Conservation (phyloP, 2,329 filamentous ascomycete genomes). For the Torrubiellomyces zombiae region DNA sequence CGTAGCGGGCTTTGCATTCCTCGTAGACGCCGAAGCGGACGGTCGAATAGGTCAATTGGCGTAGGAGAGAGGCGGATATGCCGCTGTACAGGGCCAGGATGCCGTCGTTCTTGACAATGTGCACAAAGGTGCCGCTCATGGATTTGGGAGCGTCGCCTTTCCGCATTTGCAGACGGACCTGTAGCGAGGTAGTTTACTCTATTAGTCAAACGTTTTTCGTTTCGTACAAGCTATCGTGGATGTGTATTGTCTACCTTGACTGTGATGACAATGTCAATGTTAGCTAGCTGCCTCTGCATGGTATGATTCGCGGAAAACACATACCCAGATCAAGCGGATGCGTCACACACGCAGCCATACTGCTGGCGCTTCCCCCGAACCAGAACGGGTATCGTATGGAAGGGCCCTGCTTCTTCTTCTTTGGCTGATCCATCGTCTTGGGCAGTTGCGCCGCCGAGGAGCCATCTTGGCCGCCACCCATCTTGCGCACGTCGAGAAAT, state of each 20-base stretch:
- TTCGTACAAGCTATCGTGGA: not conserved
- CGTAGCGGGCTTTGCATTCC: conserved; percentile 55
- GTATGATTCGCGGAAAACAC: conserved; percentile 17
- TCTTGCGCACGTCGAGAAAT: no score
- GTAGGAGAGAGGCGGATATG: conserved; percentile 80
- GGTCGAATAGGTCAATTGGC: conserved; percentile 91
- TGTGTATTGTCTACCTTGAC: conserved; percentile 5
- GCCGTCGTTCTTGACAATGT: conserved; percentile 64
- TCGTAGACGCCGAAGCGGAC: conserved; percentile 96
- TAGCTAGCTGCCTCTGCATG: not conserved
- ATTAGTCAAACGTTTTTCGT: conserved; percentile 5
- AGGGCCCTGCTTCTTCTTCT: conserved; percentile 21
- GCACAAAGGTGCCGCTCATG: conserved; percentile 73
- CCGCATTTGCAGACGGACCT: conserved; percentile 83
- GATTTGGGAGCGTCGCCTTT: conserved; percentile 55
- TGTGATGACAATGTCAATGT: not conserved
- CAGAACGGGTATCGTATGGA: conserved; percentile 61
- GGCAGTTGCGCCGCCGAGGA: no score
- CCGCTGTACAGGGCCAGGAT: conserved; percentile 74
- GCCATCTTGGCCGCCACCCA: no score
- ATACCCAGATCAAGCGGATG: conserved; percentile 84
- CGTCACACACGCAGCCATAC: conserved; percentile 78
- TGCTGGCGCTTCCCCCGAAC: conserved; percentile 93
- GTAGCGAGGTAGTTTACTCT: no score
- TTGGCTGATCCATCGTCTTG: conserved; percentile 7